Conservation (phyloP, 2,329 filamentous ascomycete species). For the Teratosphaeria pseudoeucalypti region DNA sequence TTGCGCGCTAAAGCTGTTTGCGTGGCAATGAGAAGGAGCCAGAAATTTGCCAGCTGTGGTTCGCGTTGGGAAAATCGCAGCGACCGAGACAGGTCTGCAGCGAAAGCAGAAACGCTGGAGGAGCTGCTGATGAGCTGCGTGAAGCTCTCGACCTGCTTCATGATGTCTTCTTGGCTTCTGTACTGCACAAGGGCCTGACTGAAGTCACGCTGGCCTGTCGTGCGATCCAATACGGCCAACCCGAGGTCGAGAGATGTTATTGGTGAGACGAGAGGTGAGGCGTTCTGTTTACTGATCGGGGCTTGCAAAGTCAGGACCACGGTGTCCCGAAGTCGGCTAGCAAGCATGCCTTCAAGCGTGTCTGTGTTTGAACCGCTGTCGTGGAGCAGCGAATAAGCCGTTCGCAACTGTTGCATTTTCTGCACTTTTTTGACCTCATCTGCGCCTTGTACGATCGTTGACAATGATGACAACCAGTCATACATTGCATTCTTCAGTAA, state of each 20-base stretch:
- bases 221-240: conserved; percentile 2
- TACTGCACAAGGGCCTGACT: conserved; percentile 16
- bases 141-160: conserved; percentile 20
- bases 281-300: conserved; percentile 13
- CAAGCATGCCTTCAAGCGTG: conserved; percentile 57
- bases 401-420: conserved; percentile 65
- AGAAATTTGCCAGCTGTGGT: conserved; percentile 60
- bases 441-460: conserved; percentile 70
- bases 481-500: conserved; percentile 61
- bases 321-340: conserved; percentile 63
- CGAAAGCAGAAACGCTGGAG: conserved; percentile 31
- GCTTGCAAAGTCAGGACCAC: conserved; percentile 42
- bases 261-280: conserved; percentile 4
- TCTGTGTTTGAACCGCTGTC: conserved; percentile 54
- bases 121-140: conserved; percentile 24
- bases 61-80: conserved; percentile 49
- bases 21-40: conserved; percentile 66
- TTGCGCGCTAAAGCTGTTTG: conserved; percentile 45
- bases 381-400: conserved; percentile 56
- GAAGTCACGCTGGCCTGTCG: conserved; percentile 9
- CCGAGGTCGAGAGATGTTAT: conserved; percentile 15
- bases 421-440: conserved; percentile 69
- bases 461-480: conserved; percentile 70
- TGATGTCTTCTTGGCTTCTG: conserved; percentile 17
- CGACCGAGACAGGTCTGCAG: conserved; percentile 54